Percentiles rank a stretch among this genome's conserved stretches.
phyloP scores from a whole-genome alignment of 371 early-diverging fungal species.

The Coemansia sp. region DNA sequence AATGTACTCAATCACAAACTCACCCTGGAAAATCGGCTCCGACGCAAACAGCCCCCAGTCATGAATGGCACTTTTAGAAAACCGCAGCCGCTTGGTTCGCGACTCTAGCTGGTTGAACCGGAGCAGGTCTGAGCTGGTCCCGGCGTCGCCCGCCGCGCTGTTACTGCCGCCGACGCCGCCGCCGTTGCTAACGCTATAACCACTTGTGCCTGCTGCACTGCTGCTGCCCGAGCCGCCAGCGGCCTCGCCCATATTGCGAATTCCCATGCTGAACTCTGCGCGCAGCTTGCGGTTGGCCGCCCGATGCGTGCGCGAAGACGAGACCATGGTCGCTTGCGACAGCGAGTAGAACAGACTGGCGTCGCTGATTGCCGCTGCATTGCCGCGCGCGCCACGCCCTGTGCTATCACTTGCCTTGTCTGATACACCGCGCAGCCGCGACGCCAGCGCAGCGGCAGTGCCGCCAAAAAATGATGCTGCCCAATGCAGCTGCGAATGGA shows the following conservation, averaged over 20 bases:
- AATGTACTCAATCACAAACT: constrained; percentile 98
- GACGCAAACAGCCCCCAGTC: constrained; percentile 96
- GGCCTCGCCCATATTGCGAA: constrained; percentile 20
- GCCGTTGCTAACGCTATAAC: background rate
- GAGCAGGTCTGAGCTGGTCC: constrained; percentile 65
- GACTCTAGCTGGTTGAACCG: constrained; percentile 88
- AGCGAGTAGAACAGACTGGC: constrained; percentile 35
- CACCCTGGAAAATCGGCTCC: constrained; percentile 85
- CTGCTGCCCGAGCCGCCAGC: background rate
- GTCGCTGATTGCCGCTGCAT: constrained; percentile 13
- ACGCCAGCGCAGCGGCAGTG: constrained; percentile 35
- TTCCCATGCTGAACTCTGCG: constrained; percentile 49
- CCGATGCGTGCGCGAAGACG: constrained; percentile 49
- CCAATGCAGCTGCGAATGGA: constrained; percentile 58
- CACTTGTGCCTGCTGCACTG: background rate
- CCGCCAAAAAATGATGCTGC: constrained; percentile 50
- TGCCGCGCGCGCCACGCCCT: constrained; percentile 7
- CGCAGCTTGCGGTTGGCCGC: constrained; percentile 53
- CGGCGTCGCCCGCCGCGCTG: constrained; percentile 14
- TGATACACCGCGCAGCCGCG: constrained; percentile 40
- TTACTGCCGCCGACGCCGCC: background rate
- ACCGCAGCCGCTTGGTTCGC: constrained; percentile 83
- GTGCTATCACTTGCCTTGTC: constrained; percentile 7
- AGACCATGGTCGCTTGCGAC: constrained; percentile 35
- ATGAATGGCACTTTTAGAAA: constrained; percentile 90